Base-by-base conservation (phyloP, 176 grass and related monocot species). In the Oryza australiensis region DNA sequence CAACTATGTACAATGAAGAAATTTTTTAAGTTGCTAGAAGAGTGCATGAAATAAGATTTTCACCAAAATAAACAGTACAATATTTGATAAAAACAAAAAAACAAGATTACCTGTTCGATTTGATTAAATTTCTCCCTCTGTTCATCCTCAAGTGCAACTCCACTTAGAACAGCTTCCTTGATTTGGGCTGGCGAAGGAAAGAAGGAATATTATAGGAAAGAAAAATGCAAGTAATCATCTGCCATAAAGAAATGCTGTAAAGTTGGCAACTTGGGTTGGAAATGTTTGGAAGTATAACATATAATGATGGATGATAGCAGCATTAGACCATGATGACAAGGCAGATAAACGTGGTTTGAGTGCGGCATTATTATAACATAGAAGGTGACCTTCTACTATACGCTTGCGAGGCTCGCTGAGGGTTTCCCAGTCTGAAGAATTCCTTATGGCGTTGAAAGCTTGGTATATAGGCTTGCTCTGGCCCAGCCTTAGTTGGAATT, bases 391-490 rank as follows among this genome's bases (percentile, higher is more conserved):
- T 88, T 98, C 73, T 16, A 98, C 92, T 69, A 95, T 93, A 26
- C 95, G 88, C 87, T 93, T 93, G 68, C 88, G 90, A 64, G 95
- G 90, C 49, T 95, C 95, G 7, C 27, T 93, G 30, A 98, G 92
- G 63, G 8, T 81, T 35, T 91, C 82, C 92, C 90, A 95, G 3
- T 90, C 77, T 0, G 95, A 63, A 34, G 95, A 98, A 62, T 93
- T 91, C 38, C 80, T 89, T 41, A 98, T 95, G 69, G 92, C 75
- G 67, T 95, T 90, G 77, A 98, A 95, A 64, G 95, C 90, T 75
- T 98, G 73, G 12, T 93, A 95, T 64, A 98, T 90, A 27, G 88
- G 90, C 71, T 98, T 98, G 91, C 92, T 98, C 75, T 98, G 95
- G 15, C 92, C 86, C 73, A 98, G 55, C 80, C 90, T 93, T 15